phyloP scores from a whole-genome alignment of 768 basidiomycete species.

The Hygrophorus russula region DNA sequence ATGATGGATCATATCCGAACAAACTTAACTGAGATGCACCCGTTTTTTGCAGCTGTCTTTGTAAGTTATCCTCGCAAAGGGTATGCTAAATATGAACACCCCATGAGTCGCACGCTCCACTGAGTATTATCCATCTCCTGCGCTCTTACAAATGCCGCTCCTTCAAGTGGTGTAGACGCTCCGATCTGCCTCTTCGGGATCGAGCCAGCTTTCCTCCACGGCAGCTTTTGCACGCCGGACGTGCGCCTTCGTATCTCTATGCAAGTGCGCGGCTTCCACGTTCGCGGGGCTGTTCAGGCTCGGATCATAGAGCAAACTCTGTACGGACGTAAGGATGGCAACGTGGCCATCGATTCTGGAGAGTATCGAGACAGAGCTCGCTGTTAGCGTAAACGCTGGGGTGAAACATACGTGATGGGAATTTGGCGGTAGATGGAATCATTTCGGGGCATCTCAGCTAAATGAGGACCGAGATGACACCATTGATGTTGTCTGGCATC shows the following conservation, averaged over 20 bases:
- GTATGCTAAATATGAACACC: too few species aligned
- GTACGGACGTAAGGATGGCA: constrained; percentile 96
- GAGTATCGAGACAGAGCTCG: constrained; percentile 74
- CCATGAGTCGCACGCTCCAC: too few species aligned
- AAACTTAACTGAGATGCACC: background rate
- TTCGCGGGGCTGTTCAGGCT: constrained; percentile 98
- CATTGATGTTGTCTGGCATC: too few species aligned
- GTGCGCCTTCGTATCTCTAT: constrained; percentile 97
- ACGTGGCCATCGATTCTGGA: constrained; percentile 99
- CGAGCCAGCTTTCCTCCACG: constrained; percentile 93
- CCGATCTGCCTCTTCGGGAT: constrained; percentile 42
- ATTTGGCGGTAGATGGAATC: too few species aligned
- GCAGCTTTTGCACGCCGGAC: constrained; percentile 86
- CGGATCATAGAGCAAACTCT: constrained; percentile 91
- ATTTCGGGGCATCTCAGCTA: too few species aligned
- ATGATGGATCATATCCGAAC: constrained; percentile 11
- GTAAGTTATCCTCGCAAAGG: background rate
- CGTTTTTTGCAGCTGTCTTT: background rate
- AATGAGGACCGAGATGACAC: too few species aligned
- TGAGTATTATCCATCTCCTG: too few species aligned
- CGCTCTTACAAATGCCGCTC: too few species aligned
- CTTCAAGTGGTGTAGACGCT: too few species aligned
- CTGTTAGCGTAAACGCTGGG: too few species aligned
- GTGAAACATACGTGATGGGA: too few species aligned
- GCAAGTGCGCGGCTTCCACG: constrained; percentile 94